Conservation (phyloP, 2,329 filamentous ascomycete species). For the Thelonectria olida region DNA sequence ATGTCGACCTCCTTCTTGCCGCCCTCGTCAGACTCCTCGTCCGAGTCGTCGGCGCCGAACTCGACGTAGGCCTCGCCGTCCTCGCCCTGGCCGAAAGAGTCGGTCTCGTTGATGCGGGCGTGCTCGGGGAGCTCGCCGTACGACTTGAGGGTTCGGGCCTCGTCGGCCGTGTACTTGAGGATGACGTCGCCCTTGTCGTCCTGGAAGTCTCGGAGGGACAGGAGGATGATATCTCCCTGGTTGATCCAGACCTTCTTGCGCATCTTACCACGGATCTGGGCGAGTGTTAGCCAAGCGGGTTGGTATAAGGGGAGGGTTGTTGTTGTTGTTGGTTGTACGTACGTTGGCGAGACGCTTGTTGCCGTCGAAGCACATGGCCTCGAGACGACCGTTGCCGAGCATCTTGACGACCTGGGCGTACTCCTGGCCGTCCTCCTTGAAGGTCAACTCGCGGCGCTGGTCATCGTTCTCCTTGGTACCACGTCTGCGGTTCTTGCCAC, state of each 20-base stretch:
- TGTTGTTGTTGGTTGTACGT: constrained; percentile 25
- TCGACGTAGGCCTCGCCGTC: constrained; percentile 98
- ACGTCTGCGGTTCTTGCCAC: constrained; percentile 97
- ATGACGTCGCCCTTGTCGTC: constrained; percentile 97
- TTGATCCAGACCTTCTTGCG: constrained; percentile 99
- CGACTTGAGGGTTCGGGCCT: constrained; percentile 93
- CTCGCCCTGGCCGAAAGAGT: constrained; percentile 90
- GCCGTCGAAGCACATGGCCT: constrained; percentile 95
- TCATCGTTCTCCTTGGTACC: constrained; percentile 99
- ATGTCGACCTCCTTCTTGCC: constrained; percentile 87
- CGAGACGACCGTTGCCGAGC: constrained; percentile 93
- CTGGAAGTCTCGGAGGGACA: constrained; percentile 91
- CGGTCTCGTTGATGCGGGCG: constrained; percentile 99
- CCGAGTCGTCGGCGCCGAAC: constrained; percentile 90
- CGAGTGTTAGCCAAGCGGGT: constrained; percentile 63
- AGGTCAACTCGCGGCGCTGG: constrained; percentile 97
- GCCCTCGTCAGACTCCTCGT: constrained; percentile 62
- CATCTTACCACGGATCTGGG: constrained; percentile 82
- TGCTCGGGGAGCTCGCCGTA: constrained; percentile 97
- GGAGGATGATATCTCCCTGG: constrained; percentile 92
- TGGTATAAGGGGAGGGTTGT: not conserved
- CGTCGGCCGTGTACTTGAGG: constrained; percentile 95
- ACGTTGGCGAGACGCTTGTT: constrained; percentile 54
- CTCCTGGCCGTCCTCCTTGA: constrained; percentile 96
- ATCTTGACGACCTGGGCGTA: constrained; percentile 76